Conservation (phyloP, 345 rosid species). For the Gossypium longicalyx region DNA sequence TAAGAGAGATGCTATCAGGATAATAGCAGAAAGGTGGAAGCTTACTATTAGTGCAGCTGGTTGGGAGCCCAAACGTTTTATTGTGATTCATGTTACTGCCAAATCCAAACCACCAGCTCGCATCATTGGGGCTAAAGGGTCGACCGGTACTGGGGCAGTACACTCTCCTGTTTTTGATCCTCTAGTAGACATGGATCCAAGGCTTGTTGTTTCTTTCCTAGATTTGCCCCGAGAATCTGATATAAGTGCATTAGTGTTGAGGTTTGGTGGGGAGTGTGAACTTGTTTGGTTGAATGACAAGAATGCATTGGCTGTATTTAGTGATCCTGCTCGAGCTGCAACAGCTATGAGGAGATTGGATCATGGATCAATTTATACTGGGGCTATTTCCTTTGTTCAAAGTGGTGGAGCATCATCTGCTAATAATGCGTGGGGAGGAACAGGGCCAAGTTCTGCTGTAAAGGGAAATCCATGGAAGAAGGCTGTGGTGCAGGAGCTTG, state of each 20-base stretch:
- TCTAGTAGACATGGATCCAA: conserved; percentile 87
- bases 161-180: conserved; percentile 71
- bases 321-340: conserved; percentile 92
- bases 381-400: conserved; percentile 56
- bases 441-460: conserved; percentile 22
- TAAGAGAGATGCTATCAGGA: conserved; percentile 77
- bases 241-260: conserved; percentile 70
- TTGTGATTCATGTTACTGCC: conserved; percentile 63
- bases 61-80: conserved; percentile 93
- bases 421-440: conserved; percentile 60
- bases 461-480: conserved; percentile 85
- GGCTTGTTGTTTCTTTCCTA: conserved; percentile 80
- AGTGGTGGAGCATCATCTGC: conserved; percentile 36
- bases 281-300: conserved; percentile 91
- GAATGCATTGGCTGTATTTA: conserved; percentile 85
- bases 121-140: conserved; percentile 65
- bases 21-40: conserved; percentile 97
- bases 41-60: conserved; percentile 70
- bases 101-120: conserved; percentile 82
- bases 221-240: conserved; percentile 91
- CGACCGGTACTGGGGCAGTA: conserved; percentile 30
- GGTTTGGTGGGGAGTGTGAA: conserved; percentile 97
- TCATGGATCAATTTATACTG: conserved; percentile 74
- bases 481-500: conserved; percentile 58
- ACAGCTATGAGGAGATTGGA: conserved; percentile 98